Evolutionary conservation across 2,329 filamentous ascomycete genomes (phyloP), one percentile per base, ranked within the genome.

Genomic region (Trichoderma breve): DNA sequence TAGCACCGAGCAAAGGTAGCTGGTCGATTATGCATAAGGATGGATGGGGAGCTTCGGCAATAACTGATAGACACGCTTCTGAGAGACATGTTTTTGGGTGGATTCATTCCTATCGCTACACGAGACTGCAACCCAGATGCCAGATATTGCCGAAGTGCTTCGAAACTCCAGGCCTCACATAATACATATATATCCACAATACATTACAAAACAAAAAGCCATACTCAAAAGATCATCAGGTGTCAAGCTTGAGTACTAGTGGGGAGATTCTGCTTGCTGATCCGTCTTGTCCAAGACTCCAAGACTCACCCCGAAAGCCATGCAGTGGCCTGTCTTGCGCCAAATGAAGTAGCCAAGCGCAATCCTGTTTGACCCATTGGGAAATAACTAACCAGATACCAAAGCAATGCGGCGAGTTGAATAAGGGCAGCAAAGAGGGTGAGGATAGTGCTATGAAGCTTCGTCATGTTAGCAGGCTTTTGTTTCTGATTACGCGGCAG

Each of bases 341-440:
- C 96, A 79, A 97, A 96, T 3, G 90, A 90, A 57, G 94, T 93
- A 72, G 94, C 94, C 76, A 97, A 89, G 73, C 95, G 91, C 75
- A 99, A 84, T 55, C 96, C 94, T 70, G 91, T 93, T 71, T 93
- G 93, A 53, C 96, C 96, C 95, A 98, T 97, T 30, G 96, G 96
- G 78, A 98, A 98, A 82, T 99, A 99, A 83, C 93, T 97, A 81
- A 98, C 91, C 61, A 98, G 87, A 83, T 98, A 98, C 95, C 95
- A 98, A 61, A 93, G 75, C 74, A 98, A 85, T 74, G 92, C 93
- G 68, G 91, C 90, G 70, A 98, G 86, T 81, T 99, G 96, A 76
- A 95, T 84, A 73, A 98, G 87, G 73, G 93, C 91, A 26, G 94
- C 92, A 74, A 98, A 84, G 70, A 98, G 86, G 18, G 96, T 98